Evolutionary conservation across 345 rosid species (phyloP).

Genomic region (Lumnitzera littorea): DNA sequence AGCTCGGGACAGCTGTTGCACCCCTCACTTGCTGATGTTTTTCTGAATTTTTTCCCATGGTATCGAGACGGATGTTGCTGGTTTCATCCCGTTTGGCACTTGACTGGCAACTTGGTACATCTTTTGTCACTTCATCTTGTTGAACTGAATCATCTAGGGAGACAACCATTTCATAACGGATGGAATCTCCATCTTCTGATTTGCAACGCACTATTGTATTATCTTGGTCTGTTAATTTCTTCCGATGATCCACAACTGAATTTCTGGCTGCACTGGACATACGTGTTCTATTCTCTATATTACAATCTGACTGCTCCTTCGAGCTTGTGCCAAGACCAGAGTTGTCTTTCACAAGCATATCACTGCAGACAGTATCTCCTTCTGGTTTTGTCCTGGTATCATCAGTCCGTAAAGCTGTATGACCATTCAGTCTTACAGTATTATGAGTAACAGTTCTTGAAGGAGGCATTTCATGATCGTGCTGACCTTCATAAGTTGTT

Average conservation of each 20-base stretch:
- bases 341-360: constrained; percentile 19
- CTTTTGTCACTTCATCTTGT: not conserved
- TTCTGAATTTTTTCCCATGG: constrained; percentile 14
- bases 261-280: too few relatives aligned
- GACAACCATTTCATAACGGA: not conserved
- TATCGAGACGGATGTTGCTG: constrained; percentile 6
- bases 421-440: constrained; percentile 15
- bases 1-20: constrained; percentile 58
- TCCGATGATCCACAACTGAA: not conserved
- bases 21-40: constrained; percentile 27
- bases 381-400: constrained; percentile 27
- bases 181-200: not conserved
- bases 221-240: constrained; percentile 12
- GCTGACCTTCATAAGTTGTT: constrained; percentile 84
- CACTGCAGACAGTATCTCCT: constrained; percentile 16
- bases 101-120: constrained; percentile 8
- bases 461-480: constrained; percentile 78
- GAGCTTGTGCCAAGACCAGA: constrained; percentile 9
- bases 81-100: constrained; percentile 21
- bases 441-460: constrained; percentile 62
- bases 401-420: constrained; percentile 20
- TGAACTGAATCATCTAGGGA: constrained; percentile 9
- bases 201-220: not conserved
- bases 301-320: too few relatives aligned
- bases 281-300: too few relatives aligned